Base-by-base conservation (phyloP, 2,329 filamentous ascomycete genomes). In the Orbilia blumenaviensis region DNA sequence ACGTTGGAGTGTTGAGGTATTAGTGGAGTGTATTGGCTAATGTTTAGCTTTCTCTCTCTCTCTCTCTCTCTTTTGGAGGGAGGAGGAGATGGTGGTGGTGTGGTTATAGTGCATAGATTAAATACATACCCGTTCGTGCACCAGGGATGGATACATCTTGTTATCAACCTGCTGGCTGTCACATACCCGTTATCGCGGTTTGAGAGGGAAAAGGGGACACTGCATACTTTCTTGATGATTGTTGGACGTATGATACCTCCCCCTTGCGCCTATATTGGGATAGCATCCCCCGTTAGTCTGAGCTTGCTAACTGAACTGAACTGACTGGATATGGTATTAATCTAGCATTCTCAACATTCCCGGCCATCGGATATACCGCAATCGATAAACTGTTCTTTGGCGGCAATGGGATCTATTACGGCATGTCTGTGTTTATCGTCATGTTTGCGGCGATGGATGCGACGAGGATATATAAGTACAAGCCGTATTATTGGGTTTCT, bases 61-160 rank as follows among this genome's bases (percentile, higher is more conserved):
- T 34, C n/a, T n/a, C n/a, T n/a, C n/a, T n/a, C n/a, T n/a, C 38
- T 21, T 46, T 46, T 46, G 18, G 41, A 23, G 41, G 41, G 50
- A 23, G 25, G 16, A 16, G 29, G 16, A n/a, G n/a, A n/a, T n/a
- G n/a, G 18, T 52, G 25, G 0, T 56, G 60, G n/a, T n/a, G n/a
- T n/a, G n/a, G n/a, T n/a, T n/a, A n/a, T 82, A 97, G 94, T 96
- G 85, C 94, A 97, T 83, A 90, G 95, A 77, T 87, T 96, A 36
- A 97, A 97, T 82, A 96, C 94, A 0, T 99, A 93, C 81, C 93
- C 94, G 0, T 85, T 99, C 68, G 89, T 97, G 75, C 95, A 99
- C 82, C 83, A 89, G 48, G 91, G 91, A 80, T 87, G 96, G 82
- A 85, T 97, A 80, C 95, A 98, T 83, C 87, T 90, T 77, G 81